Base-by-base conservation (phyloP, 2,329 filamentous ascomycete genomes). In the Teratosphaeria nubilosa region DNA sequence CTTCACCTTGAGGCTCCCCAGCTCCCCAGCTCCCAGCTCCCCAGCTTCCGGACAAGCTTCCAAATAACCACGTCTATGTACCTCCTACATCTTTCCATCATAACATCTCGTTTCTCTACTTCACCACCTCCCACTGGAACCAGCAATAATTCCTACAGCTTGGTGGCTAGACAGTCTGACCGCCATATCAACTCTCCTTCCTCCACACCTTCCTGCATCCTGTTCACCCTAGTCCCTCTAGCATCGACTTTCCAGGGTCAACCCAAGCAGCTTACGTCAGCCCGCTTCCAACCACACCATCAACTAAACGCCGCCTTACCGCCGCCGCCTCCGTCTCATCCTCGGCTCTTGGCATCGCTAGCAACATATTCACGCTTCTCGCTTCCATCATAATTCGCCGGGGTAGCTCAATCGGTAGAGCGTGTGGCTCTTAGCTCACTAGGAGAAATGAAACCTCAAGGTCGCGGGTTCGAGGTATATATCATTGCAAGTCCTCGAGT, bases 351-450 rank as follows among this genome's bases (percentile, higher is more conserved):
- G 34, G 34, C 34, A n/a, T 11, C 13, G 13, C 4, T 5, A 4
- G 4, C 14, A 1, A 41, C 14, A 41, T 41, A 41, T 16, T 5
- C 16, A 41, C 34, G 13, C n/a, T n/a, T 14, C 13, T 16, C 5
- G 13, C 34, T 5, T 14, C 4, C 34, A 14, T 14, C 13, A 41
- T 41, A 7, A 41, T 14, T 41, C 16, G 75, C 75, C 75, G 70
- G 75, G 75, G 73, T 77, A 77, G 75, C 76, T 78, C 76, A 78
- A 78, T 78, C 74, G 76, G 57, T 59, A 62, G 58, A 61, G 59
- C 60, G 62, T 65, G 62, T 65, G 64, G 64, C 64, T 65, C 62
- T 65, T 64, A 64, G 32, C 4, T 27, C 11, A 52, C 31, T 48
- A 51, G 25, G 41, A 60, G 56, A 58, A 34, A 16, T 13, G 16